Percentiles rank a stretch among this genome's conserved stretches.
phyloP scores from a whole-genome alignment of 345 rosid genomes.

The Punica granatum region DNA sequence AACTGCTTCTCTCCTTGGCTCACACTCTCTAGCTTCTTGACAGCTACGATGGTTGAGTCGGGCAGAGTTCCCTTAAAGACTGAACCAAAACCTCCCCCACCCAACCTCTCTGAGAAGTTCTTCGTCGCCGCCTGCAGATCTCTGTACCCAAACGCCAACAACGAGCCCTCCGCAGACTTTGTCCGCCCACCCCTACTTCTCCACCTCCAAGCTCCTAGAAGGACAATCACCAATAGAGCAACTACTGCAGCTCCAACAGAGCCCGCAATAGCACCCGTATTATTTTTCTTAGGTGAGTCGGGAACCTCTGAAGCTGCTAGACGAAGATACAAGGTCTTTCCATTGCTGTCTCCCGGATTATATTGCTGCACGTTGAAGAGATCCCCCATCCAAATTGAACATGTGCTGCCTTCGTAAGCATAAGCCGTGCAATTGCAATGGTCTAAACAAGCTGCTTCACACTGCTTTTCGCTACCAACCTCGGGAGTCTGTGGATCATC shows the following conservation, averaged over 20 bases:
- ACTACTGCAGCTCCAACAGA: slow-evolving; percentile 28
- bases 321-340: slow-evolving; percentile 32
- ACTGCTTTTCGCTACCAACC: slow-evolving; percentile 21
- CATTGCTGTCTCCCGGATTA: slow-evolving; percentile 23
- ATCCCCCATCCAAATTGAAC: slow-evolving; percentile 46
- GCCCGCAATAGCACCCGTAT: slow-evolving; percentile 6
- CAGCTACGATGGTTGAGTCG: slow-evolving; percentile 60
- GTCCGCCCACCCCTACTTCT: slow-evolving; percentile 18
- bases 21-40: slow-evolving; percentile 71
- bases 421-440: slow-evolving; percentile 70
- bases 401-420: slow-evolving; percentile 29
- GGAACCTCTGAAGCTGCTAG: slow-evolving; percentile 67
- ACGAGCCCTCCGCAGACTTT: slow-evolving; percentile 47
- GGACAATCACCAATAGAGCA: slow-evolving; percentile 18
- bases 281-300: slow-evolving; percentile 21
- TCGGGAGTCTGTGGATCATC: slow-evolving; percentile 6
- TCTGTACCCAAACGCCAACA: slow-evolving; percentile 55
- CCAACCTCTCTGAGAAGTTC: slow-evolving; percentile 68
- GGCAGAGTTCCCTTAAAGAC: slow-evolving; percentile 70
- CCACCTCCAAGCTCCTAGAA: slow-evolving; percentile 23
- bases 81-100: slow-evolving; percentile 88
- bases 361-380: slow-evolving; percentile 38
- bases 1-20: slow-evolving; percentile 91
- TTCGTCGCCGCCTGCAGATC: slow-evolving; percentile 60
- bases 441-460: slow-evolving; percentile 36